These are phyloP conservation scores for Lyophyllum semitale DNA, from an alignment of 768 basidiomycete species.

Conservation along the genomic window DNA sequence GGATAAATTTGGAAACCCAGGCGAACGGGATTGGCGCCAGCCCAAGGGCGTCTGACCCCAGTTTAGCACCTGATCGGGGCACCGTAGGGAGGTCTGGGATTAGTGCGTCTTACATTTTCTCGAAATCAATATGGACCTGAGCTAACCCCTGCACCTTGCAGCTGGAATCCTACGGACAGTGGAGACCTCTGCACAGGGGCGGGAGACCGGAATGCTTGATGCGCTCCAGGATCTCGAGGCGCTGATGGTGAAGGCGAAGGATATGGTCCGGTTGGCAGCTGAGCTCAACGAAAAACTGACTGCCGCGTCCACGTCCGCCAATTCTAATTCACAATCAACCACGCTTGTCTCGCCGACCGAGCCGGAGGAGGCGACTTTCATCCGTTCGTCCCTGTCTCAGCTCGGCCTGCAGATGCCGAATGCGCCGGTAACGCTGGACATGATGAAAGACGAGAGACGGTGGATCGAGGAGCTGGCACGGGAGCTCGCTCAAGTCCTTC, in stretches of 20 bases:
- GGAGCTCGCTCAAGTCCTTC: constrained; percentile 79
- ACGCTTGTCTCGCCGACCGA: constrained; percentile 38
- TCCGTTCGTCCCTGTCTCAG: constrained; percentile 86
- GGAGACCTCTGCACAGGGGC: constrained; percentile 62
- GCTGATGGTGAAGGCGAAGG: constrained; percentile 86
- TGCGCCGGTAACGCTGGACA: constrained; percentile 84
- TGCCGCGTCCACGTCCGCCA: constrained; percentile 28
- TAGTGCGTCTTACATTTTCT: constrained; percentile 34
- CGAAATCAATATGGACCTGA: not conserved
- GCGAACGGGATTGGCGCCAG: constrained; percentile 17
- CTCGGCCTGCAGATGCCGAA: constrained; percentile 80
- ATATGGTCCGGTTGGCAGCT: constrained; percentile 89
- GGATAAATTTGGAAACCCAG: constrained; percentile 10
- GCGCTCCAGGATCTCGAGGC: constrained; percentile 89
- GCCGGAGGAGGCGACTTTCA: constrained; percentile 84
- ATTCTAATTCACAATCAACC: constrained; percentile 22
- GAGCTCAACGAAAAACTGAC: constrained; percentile 85
- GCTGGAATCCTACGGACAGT: constrained; percentile 77
- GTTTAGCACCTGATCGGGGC: constrained; percentile 5
- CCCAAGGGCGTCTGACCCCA: not conserved
- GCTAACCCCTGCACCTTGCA: not conserved
- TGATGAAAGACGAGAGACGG: constrained; percentile 77
- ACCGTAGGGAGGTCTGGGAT: constrained; percentile 47
- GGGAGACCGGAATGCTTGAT: constrained; percentile 66
- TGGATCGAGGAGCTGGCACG: constrained; percentile 82